Base-by-base conservation (phyloP, 345 rosid species). In the Hypericum perforatum region DNA sequence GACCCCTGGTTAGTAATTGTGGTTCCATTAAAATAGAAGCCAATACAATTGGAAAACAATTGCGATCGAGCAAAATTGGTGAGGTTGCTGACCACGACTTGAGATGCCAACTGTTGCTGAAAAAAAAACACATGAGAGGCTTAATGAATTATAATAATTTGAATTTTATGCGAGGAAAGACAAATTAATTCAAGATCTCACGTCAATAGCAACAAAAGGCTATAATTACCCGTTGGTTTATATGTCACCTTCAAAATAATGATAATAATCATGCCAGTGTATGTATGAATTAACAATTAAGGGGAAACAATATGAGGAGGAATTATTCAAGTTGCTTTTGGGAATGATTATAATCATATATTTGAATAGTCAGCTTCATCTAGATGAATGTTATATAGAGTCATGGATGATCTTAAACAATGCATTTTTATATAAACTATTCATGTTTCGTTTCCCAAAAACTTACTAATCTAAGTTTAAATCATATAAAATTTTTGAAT, bases 211-310 rank as follows among this genome's bases (percentile, higher is more conserved):
- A 70, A 63, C 63, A 63, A 63, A 49, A 53, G 53, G 68, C 11
- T 29, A 80, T 78, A 75, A 86, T 80, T 74, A 49, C 71, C 10
- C 72, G 72, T 74, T 78, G 85, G 86, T 82, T 80, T 74, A 71
- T 61, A 58, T 76, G 80, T 80, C 78, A 63, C 75, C 83, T 75
- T 82, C 83, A 51, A 46, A 64, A 68, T 72, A 59, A 65, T 73
- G 64, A 76, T 79, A 45, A 73, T 67, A 76, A 78, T 79, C 74
- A 75, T 84, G 55, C 56, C 60, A 56, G 62, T 73, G 66, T 71
- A 74, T 69, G 70, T 69, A 63, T 63, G 81, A 63, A 52, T 66
- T 65, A 68, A 64, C 77, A 68, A 67, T 68, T 62, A 65, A 63
- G 59, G 67, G 61, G 15, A 9, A 16, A n/a, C 56, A 49, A 49